Percentiles rank a stretch among this genome's conserved stretches.
Evolutionary conservation across 345 rosid species (phyloP).

Genomic region (Eucalyptus lansdowneana): DNA sequence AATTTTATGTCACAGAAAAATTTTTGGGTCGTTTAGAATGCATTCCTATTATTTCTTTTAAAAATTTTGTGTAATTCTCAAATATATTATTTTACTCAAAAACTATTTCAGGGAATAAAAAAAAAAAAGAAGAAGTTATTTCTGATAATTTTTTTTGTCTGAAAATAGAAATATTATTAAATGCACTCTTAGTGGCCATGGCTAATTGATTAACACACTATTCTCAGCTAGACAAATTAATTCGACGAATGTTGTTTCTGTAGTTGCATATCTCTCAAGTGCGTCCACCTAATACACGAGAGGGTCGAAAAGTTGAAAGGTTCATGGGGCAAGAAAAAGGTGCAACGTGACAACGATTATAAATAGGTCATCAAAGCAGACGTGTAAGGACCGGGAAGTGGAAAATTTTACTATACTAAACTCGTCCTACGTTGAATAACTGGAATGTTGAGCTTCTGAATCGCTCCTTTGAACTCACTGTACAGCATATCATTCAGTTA

Average conservation of each 20-base stretch:
- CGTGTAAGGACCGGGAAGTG: neutral
- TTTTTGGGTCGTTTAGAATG: no score
- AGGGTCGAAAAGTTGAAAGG: neutral
- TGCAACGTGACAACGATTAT: neutral
- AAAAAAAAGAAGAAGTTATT: no score
- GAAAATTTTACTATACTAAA: neutral
- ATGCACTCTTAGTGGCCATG: no score
- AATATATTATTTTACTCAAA: no score
- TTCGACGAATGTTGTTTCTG: neutral
- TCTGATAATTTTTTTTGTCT: rapidly evolving
- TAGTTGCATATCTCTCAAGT: neutral
- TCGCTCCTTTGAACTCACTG: no score
- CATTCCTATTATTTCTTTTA: no score
- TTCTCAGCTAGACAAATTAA: neutral
- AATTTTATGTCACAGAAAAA: no score
- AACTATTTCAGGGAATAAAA: no score
- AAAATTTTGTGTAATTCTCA: rapidly evolving
- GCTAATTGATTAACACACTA: neutral
- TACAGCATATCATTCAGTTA: no score
- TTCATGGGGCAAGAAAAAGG: neutral
- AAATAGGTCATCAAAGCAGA: neutral
- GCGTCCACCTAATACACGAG: neutral
- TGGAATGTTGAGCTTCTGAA: no score
- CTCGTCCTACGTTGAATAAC: neutral
- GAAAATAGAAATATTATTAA: no score